Percentiles rank a stretch among this genome's conserved stretches.
Evolutionary conservation across 2,329 filamentous ascomycete genomes (phyloP).

Genomic region (Sclerotinia minor): DNA sequence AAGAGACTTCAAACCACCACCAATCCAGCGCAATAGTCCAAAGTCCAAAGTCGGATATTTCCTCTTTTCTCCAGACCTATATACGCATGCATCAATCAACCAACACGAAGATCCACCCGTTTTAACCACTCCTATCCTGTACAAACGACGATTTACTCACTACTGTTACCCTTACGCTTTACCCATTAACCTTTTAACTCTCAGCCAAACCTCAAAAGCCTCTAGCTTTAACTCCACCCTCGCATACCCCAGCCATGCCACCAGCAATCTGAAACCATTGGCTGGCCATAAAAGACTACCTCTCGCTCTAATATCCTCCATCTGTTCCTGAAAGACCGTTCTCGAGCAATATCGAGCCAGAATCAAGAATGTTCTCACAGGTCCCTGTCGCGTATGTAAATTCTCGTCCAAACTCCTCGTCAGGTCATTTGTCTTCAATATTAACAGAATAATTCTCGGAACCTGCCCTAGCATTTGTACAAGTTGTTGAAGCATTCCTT

Average conservation of each 20-base stretch:
- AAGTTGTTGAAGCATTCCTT: slow-evolving; percentile 84
- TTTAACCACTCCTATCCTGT: not conserved
- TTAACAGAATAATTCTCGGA: slow-evolving; percentile 87
- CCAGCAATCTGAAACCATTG: slow-evolving; percentile 55
- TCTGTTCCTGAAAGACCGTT: slow-evolving; percentile 64
- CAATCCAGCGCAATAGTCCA: not conserved
- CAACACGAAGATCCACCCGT: not conserved
- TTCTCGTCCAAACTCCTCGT: slow-evolving; percentile 93
- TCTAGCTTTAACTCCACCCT: slow-evolving; percentile 64
- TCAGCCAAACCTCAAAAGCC: slow-evolving; percentile 62
- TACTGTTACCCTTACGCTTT: not conserved
- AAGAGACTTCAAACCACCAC: not conserved
- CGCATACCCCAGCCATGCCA: slow-evolving; percentile 59
- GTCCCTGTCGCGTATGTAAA: slow-evolving; percentile 70
- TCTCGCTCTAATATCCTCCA: slow-evolving; percentile 55
- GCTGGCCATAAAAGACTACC: slow-evolving; percentile 60
- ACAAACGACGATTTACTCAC: not conserved
- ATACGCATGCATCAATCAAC: no score
- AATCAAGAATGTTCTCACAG: slow-evolving; percentile 66
- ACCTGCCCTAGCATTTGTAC: slow-evolving; percentile 87
- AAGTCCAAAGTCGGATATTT: not conserved
- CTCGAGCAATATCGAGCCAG: slow-evolving; percentile 67
- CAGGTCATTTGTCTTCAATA: slow-evolving; percentile 96
- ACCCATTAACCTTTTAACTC: slow-evolving; percentile 51
- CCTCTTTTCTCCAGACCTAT: not conserved